Evolutionary conservation across 768 basidiomycete species (phyloP).

Genomic region (Hortiboletus flavorubellus): DNA sequence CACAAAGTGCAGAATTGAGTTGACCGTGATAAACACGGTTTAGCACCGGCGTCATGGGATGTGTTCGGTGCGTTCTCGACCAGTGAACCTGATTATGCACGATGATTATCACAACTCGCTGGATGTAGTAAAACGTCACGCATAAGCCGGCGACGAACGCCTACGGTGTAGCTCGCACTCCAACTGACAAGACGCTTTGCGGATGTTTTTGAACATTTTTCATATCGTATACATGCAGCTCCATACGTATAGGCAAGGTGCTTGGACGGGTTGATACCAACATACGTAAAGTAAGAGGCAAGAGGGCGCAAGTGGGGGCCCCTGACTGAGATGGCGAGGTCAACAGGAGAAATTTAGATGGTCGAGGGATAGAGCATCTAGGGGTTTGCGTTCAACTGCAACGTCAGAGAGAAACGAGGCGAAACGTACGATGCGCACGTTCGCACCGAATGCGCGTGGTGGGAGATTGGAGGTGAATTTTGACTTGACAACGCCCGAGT

Average conservation of each 20-base stretch:
- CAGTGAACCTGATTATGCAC: not conserved
- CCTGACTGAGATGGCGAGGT: not conserved
- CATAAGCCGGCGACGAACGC: not conserved
- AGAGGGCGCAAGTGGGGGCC: conserved; percentile 15
- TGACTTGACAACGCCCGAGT: conserved; percentile 92
- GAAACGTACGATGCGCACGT: conserved; percentile 76
- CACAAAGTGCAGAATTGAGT: too few species aligned
- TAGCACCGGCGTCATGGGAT: too few species aligned
- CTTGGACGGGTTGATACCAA: conserved; percentile 14
- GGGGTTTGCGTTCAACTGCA: not conserved
- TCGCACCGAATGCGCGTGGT: conserved; percentile 90
- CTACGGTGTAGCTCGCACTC: not conserved
- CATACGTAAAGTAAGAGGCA: conserved; percentile 14
- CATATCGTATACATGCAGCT: conserved; percentile 11
- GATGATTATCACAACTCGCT: not conserved
- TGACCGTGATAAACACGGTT: too few species aligned
- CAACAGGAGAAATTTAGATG: conserved; percentile 47
- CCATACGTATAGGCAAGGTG: conserved; percentile 18
- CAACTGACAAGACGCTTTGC: not conserved
- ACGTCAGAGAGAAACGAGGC: not conserved
- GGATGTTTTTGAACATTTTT: conserved; percentile 10
- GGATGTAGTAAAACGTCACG: not conserved
- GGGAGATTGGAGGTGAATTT: conserved; percentile 97
- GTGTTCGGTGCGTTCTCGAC: not conserved
- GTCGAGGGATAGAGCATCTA: conserved; percentile 93